phyloP scores from a whole-genome alignment of 345 rosid species.

The Eucalyptus melliodora region DNA sequence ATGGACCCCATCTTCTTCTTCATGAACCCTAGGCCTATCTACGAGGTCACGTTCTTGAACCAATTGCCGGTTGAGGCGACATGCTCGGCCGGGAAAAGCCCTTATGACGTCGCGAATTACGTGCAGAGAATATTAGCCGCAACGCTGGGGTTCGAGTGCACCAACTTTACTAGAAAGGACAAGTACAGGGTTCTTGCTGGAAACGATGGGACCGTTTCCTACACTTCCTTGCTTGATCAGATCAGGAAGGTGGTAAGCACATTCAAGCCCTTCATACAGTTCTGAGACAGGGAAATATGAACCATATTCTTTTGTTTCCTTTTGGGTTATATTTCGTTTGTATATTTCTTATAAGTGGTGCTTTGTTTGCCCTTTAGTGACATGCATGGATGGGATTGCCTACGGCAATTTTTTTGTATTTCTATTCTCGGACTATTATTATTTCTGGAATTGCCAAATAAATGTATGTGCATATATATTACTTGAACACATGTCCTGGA shows the following conservation, averaged over 20 bases:
- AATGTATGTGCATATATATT: background rate
- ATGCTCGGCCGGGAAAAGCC: conserved; percentile 25
- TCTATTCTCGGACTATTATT: background rate
- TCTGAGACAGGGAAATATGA: background rate
- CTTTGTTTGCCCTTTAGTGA: background rate
- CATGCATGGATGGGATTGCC: background rate
- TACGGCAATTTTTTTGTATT: background rate
- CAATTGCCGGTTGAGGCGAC: conserved; percentile 25
- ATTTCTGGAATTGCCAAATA: background rate
- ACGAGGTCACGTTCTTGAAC: conserved; percentile 33
- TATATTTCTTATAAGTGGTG: background rate
- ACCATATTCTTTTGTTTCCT: background rate
- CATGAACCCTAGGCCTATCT: conserved; percentile 36
- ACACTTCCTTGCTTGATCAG: conserved; percentile 40
- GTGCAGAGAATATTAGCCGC: conserved; percentile 27
- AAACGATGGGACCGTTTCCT: conserved; percentile 65
- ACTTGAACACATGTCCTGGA: background rate
- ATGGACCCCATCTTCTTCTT: conserved; percentile 33
- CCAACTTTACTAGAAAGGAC: conserved; percentile 30
- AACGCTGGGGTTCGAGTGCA: conserved; percentile 32
- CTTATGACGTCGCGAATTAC: conserved; percentile 75
- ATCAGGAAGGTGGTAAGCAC: conserved; percentile 45
- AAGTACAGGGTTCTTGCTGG: conserved; percentile 67
- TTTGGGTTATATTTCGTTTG: background rate
- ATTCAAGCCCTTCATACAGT: conserved; percentile 40